Conservation (phyloP, 2,329 filamentous ascomycete species). For the Fusarium sulawesiense region DNA sequence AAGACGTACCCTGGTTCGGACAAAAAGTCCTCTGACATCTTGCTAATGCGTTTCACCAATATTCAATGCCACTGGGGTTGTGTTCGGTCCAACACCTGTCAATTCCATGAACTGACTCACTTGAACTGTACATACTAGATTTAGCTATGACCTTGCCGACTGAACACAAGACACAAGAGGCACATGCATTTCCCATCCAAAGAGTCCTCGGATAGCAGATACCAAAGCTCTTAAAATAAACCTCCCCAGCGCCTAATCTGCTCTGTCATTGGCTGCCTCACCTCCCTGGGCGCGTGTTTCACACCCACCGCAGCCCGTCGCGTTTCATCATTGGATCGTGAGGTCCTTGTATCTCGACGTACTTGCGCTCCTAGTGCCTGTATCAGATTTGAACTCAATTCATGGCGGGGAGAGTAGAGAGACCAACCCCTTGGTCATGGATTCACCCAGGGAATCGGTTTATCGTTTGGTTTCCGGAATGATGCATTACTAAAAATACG, state of each 20-base stretch:
- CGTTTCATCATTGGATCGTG: constrained; percentile 46
- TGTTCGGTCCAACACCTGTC: background rate
- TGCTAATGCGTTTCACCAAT: constrained; percentile 17
- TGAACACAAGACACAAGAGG: background rate
- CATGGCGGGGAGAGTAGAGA: constrained; percentile 2
- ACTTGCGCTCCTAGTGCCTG: constrained; percentile 36
- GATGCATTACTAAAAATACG: constrained; percentile 37
- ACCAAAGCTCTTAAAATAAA: constrained; percentile 24
- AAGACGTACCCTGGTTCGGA: constrained; percentile 12
- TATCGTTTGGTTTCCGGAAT: constrained; percentile 16
- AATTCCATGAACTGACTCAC: background rate
- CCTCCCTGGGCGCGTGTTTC: constrained; percentile 43
- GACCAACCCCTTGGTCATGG: constrained; percentile 25
- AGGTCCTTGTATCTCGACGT: constrained; percentile 25
- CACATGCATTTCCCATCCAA: background rate
- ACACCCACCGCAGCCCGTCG: constrained; percentile 39
- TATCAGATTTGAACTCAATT: constrained; percentile 38
- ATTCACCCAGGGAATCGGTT: constrained; percentile 5
- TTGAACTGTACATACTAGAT: background rate
- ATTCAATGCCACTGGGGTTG: constrained; percentile 1
- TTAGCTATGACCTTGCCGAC: constrained; percentile 9
- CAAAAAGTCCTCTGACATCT: constrained; percentile 23
- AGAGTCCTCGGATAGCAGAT: background rate
- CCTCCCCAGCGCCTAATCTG: constrained; percentile 48
- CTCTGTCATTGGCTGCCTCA: constrained; percentile 43